Evolutionary conservation across 345 rosid genomes (phyloP), one percentile per base, ranked within the genome.

Genomic region (Salix udensis): DNA sequence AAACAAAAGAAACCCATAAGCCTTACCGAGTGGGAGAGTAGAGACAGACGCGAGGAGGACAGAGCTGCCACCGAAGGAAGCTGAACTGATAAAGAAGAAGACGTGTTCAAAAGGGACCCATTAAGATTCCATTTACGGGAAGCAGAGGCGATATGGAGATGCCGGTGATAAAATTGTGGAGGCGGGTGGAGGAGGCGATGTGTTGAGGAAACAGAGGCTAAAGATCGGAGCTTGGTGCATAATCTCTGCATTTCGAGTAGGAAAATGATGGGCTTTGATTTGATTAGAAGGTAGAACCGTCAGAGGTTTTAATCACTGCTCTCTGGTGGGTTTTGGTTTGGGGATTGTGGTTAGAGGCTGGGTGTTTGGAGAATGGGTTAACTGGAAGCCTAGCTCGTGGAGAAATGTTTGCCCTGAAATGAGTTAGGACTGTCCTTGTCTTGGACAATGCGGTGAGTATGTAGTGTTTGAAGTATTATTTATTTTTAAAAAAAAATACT

Each of bases 211-310:
- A 46, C 26, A 5, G 78, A 16, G 52, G 86, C 75, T 72, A 89
- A 62, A 42, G 86, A 78, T 12, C 93, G 92, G 62, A 92, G 84
- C 86, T 82, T 89, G 16, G 76, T 75, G 88, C 90, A 88, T 10
- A 91, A 26, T 67, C 93, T 88, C 90, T 88, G 96, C 98, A 92
- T 92, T 65, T 31, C 15, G 34, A 30, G 68, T 15, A 34, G 31
- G 13, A 8, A 64, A 55, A 55, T 55, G 23, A 8, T 0, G 14
- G 62, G 62, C 23, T 3, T n/a, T n/a, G 62, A 10, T n/a, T 55
- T 55, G 26, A 55, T n/a, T 55, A 55, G 62, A n/a, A 55, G 28
- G 62, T 1, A 4, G n/a, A 55, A n/a, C 28, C 4, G 62, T n/a
- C 68, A 30, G 68, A 14, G 39, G 5, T 30, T 30, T 30, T 30